Conservation (phyloP, 2,329 filamentous ascomycete genomes). For the Ceratocystis papillata region DNA sequence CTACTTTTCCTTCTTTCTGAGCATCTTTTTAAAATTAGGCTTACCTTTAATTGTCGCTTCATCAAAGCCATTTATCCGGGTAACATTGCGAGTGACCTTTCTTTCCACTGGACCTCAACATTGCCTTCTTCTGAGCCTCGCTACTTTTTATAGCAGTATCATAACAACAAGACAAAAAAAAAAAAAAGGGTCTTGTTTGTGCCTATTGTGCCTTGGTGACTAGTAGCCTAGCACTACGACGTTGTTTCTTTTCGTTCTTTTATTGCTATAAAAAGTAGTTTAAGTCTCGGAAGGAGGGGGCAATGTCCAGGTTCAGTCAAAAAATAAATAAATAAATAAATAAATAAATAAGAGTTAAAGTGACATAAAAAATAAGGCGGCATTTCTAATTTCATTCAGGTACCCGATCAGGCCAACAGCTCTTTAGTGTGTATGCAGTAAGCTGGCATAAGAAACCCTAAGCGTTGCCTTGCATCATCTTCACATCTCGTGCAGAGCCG, state of each 20-base stretch:
- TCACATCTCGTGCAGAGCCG: not conserved
- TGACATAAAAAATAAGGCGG: not conserved
- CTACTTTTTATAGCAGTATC: too few relatives aligned
- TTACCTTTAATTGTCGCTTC: not conserved
- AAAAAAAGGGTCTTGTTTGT: too few relatives aligned
- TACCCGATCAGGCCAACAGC: not conserved
- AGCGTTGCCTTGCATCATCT: not conserved
- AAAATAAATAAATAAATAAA: not conserved
- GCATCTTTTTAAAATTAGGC: conserved; percentile 3
- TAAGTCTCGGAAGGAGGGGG: conserved; percentile 1
- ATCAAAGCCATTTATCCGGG: not conserved
- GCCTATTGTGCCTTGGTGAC: too few relatives aligned
- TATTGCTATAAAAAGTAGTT: conserved; percentile 1
- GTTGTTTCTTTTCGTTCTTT: not conserved
- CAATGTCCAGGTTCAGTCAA: conserved; percentile 1
- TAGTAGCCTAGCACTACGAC: too few relatives aligned
- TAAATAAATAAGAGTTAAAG: not conserved
- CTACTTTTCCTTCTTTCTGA: not conserved
- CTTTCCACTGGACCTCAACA: too few relatives aligned
- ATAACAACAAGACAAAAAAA: too few relatives aligned
- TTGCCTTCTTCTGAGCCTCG: too few relatives aligned
- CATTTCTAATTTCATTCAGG: not conserved
- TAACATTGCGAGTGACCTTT: too few relatives aligned
- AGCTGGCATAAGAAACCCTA: not conserved
- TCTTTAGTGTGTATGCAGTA: not conserved